These are phyloP conservation scores for Blepharisma undulans DNA, from an alignment of 169 alveolate genomes.

Conservation along the genomic window DNA sequence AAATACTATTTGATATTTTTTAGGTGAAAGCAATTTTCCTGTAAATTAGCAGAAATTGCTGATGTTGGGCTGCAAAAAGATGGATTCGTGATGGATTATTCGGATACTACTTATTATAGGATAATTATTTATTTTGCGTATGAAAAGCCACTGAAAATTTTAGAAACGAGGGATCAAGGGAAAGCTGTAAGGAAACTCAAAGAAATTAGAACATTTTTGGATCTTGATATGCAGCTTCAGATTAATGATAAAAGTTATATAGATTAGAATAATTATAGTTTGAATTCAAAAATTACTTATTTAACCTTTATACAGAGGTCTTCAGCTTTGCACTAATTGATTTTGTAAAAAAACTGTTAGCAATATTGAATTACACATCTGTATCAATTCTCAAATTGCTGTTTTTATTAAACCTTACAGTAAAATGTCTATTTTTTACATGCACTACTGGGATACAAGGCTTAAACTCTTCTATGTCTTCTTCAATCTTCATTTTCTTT, in stretches of 20 bases:
- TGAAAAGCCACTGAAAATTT: neutral
- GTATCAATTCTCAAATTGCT: neutral
- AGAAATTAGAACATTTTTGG: neutral
- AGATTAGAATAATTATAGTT: neutral
- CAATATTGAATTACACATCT: neutral
- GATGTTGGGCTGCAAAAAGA: neutral
- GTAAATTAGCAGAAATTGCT: neutral
- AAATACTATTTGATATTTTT: neutral
- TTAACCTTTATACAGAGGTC: neutral
- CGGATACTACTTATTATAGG: neutral
- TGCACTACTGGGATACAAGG: neutral
- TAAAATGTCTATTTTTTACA: neutral
- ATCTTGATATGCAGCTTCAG: neutral
- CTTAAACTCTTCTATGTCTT: neutral
- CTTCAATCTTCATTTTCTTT: neutral
- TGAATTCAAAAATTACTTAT: no score
- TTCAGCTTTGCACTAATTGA: neutral
- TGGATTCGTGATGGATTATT: neutral
- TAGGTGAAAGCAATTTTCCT: neutral
- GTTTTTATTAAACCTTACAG: neutral
- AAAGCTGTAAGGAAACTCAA: neutral
- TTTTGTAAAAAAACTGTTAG: neutral
- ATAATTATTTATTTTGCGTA: neutral
- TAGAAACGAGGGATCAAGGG: neutral
- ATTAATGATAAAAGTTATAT: neutral